phyloP scores from a whole-genome alignment of 2,329 filamentous ascomycete species.

The Verticillium alfalfae region DNA sequence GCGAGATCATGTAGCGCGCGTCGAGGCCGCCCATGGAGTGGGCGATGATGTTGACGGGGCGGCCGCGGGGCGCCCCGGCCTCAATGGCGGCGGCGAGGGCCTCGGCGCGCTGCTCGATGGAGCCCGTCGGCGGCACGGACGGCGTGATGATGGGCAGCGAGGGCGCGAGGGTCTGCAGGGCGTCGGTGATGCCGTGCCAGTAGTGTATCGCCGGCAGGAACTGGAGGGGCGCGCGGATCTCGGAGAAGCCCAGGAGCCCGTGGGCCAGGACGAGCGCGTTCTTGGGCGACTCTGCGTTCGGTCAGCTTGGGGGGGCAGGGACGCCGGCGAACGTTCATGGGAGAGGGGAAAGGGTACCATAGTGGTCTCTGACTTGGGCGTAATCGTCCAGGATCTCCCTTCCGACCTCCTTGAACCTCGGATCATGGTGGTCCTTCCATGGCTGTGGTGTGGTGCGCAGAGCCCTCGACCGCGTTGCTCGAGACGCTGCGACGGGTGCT shows the following conservation, averaged over 20 bases:
- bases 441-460: background rate
- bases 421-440: background rate
- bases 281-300: slow-evolving; percentile 44
- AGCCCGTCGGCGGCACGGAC: slow-evolving; percentile 55
- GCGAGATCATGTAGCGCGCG: slow-evolving; percentile 59
- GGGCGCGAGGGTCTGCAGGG: slow-evolving; percentile 42
- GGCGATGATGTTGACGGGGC: slow-evolving; percentile 69
- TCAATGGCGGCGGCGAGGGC: slow-evolving; percentile 51
- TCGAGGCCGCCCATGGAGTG: slow-evolving; percentile 66
- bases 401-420: background rate
- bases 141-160: slow-evolving; percentile 52
- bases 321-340: background rate
- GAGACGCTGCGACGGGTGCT: background rate
- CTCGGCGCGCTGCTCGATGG: slow-evolving; percentile 55
- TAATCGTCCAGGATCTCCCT: slow-evolving; percentile 39
- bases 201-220: slow-evolving; percentile 54
- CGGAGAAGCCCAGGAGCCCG: slow-evolving; percentile 58
- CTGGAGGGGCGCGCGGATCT: slow-evolving; percentile 41
- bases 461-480: background rate
- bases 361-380: slow-evolving; percentile 35
- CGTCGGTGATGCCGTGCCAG: slow-evolving; percentile 60
- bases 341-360: slow-evolving; percentile 25
- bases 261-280: slow-evolving; percentile 61
- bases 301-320: background rate
- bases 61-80: slow-evolving; percentile 31